Percentiles rank a stretch among this genome's conserved stretches.
phyloP scores from a whole-genome alignment of 148 eudicot genomes.

The Rhododendron ovatum region DNA sequence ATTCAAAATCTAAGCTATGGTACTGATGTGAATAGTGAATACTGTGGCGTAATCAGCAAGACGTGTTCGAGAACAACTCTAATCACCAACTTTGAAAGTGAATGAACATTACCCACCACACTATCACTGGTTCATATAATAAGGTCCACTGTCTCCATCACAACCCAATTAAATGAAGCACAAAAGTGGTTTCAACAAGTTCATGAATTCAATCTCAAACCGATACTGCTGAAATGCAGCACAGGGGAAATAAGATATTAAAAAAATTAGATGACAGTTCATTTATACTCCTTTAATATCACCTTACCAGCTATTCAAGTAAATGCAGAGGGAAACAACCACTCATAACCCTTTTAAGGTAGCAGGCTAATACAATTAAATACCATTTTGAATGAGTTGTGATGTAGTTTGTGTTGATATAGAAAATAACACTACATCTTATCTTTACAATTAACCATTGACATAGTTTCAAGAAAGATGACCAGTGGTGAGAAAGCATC shows the following conservation, averaged over 20 bases:
- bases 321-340: neutral
- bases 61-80: neutral
- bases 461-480: neutral
- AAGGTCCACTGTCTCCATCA: neutral
- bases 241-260: neutral
- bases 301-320: neutral
- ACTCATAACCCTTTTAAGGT: neutral
- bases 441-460: neutral
- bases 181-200: neutral
- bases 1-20: neutral
- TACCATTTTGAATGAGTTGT: neutral
- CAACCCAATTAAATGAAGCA: neutral
- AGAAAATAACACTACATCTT: neutral
- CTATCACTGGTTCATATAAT: neutral
- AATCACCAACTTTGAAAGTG: neutral
- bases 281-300: neutral
- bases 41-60: neutral
- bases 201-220: slow-evolving; percentile 2
- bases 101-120: neutral
- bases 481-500: neutral
- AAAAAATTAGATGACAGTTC: neutral
- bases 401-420: neutral
- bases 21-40: neutral
- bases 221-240: neutral
- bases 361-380: neutral